Conservation (phyloP, 2,329 filamentous ascomycete genomes). For the Colletotrichum sp. region DNA sequence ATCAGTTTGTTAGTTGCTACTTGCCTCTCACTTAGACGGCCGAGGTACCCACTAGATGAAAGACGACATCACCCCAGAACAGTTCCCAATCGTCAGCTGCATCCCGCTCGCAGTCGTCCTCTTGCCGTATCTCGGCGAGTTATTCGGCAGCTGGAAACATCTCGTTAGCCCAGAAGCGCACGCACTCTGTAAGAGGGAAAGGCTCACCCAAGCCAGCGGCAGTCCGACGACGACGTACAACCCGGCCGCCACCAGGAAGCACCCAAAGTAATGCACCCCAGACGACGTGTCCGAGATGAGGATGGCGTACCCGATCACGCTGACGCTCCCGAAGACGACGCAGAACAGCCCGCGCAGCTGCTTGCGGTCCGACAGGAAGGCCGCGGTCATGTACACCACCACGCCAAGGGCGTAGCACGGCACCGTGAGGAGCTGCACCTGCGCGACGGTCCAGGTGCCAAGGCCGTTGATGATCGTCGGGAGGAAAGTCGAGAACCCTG, state of each 20-base stretch:
- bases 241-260: conserved; percentile 76
- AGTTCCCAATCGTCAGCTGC: conserved; percentile 74
- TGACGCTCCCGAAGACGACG: conserved; percentile 55
- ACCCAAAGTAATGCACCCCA: conserved; percentile 51
- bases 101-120: conserved; percentile 74
- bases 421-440: conserved; percentile 68
- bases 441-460: conserved; percentile 53
- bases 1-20: background rate
- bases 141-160: conserved; percentile 51
- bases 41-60: conserved; percentile 15
- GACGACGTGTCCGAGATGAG: conserved; percentile 54
- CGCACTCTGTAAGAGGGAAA: background rate
- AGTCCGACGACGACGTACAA: conserved; percentile 67
- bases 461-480: conserved; percentile 69
- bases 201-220: conserved; percentile 57
- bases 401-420: conserved; percentile 71
- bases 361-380: conserved; percentile 69
- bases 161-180: background rate
- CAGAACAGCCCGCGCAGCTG: conserved; percentile 60
- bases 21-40: no score
- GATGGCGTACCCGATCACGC: conserved; percentile 63
- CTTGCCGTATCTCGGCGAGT: conserved; percentile 77
- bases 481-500: conserved; percentile 65
- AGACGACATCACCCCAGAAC: conserved; percentile 59
- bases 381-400: conserved; percentile 68